phyloP scores from a whole-genome alignment of 495 filamentous ascomycete species.

The Bacidia rubella region DNA sequence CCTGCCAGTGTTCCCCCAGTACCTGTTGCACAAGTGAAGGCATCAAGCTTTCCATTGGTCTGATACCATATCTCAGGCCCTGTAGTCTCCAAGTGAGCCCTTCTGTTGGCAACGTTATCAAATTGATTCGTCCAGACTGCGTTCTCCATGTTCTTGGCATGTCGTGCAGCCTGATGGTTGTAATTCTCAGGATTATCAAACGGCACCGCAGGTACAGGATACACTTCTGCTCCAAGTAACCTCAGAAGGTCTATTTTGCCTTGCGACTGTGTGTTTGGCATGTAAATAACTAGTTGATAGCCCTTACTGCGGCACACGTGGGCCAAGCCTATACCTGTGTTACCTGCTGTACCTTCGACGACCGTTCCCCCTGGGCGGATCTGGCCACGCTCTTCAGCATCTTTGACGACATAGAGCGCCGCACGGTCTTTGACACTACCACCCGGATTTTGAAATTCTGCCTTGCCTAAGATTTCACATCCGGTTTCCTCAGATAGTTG shows the following conservation, averaged over 20 bases:
- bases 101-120: conserved; percentile 87
- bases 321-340: conserved; percentile 94
- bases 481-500: conserved; percentile 80
- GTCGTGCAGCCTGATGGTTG: conserved; percentile 85
- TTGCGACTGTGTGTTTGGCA: conserved; percentile 97
- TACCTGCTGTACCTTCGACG: conserved; percentile 91
- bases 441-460: conserved; percentile 97
- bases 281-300: conserved; percentile 94
- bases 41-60: conserved; percentile 74
- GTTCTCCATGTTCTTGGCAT: conserved; percentile 74
- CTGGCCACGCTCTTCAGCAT: conserved; percentile 80
- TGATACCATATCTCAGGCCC: conserved; percentile 97
- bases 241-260: conserved; percentile 92
- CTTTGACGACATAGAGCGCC: conserved; percentile 81
- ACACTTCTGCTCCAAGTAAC: conserved; percentile 88
- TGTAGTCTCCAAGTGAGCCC: conserved; percentile 91
- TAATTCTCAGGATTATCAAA: conserved; percentile 95
- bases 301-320: conserved; percentile 91
- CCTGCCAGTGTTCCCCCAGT: conserved; percentile 89
- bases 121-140: conserved; percentile 99
- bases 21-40: conserved; percentile 89
- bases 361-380: conserved; percentile 81
- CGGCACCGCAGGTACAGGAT: conserved; percentile 94
- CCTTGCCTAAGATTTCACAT: conserved; percentile 90
- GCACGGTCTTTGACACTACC: conserved; percentile 95